Evolutionary conservation across 202 grass and related monocot species (phyloP).

Genomic region (Dendrocalamus latiflorus): DNA sequence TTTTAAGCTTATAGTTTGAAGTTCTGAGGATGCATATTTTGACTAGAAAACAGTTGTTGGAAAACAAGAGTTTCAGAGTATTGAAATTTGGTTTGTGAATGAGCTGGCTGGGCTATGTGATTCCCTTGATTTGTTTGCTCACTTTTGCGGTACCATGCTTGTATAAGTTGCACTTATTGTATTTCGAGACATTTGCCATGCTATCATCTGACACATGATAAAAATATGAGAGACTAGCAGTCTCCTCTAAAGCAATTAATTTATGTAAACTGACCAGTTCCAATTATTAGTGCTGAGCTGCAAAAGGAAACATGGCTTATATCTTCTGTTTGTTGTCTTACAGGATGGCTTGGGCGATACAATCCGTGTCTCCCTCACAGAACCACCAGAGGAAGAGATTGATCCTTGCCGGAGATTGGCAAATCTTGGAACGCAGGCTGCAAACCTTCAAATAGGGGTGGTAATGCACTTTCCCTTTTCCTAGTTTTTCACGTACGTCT

Average conservation of each 20-base stretch:
- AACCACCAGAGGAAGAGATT: too few species aligned
- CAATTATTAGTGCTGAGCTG: too few species aligned
- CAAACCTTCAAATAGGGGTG: too few species aligned
- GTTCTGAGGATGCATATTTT: constrained; percentile 13
- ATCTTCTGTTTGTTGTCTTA: constrained; percentile 28
- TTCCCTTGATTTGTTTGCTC: too few species aligned
- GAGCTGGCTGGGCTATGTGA: too few species aligned
- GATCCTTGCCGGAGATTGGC: too few species aligned
- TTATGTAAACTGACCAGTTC: too few species aligned
- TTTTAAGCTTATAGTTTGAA: not conserved
- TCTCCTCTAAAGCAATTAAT: not conserved
- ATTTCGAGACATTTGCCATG: constrained; percentile 4
- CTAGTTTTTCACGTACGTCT: too few species aligned
- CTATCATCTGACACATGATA: not conserved
- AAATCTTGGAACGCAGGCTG: too few species aligned
- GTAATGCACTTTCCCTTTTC: too few species aligned
- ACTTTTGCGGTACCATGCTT: not conserved
- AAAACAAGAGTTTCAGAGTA: not conserved
- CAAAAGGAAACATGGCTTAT: too few species aligned
- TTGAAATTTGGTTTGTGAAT: not conserved
- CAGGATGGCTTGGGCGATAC: constrained; percentile 99
- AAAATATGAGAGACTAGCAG: not conserved
- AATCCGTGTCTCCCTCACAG: too few species aligned
- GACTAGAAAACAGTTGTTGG: not conserved
- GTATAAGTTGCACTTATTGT: not conserved